Base-by-base conservation (phyloP, 495 filamentous ascomycete genomes). In the Penicillium steckii region DNA sequence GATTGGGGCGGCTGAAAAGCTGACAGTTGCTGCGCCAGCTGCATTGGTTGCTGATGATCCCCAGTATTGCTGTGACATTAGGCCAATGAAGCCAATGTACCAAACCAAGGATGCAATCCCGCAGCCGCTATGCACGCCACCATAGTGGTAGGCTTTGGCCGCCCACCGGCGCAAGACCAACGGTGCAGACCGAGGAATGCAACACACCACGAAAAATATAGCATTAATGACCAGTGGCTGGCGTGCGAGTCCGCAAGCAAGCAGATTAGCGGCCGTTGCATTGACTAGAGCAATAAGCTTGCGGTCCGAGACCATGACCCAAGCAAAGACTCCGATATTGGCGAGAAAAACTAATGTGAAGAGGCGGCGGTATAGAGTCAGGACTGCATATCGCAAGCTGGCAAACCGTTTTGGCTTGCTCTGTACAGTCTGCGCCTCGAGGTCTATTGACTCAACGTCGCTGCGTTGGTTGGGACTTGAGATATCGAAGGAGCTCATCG, bases 181-280 rank as follows among this genome's bases (percentile, higher is more conserved):
- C 0, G 89, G 88, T 25, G 80, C 78, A 4, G 73, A 80, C 42
- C 76, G 72, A 0, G 88, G 84, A 49, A 87, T 71, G 8, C 73
- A 77, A 50, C 72, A 76, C 50, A 82, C 85, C 24, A 85, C 55
- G 46, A 70, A 67, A 60, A 88, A 92, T 24, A 90, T 77, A 17
- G 78, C 58, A 66, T 94, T 94, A 59, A 94, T 80, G 13, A 90
- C 76, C 44, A 88, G 77, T 51, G 90, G 88, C 59, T 90, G 86
- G 4, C 89, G 83, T 56, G 88, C 85, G 23, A 89, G 64, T 32
- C 82, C 74, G n/a, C 78, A 74, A 10, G 71, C 71, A 1, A 75
- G 66, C 44, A 84, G 51, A 44, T 85, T 85, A 19, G 74, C 71
- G 4, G 81, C 73, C 0, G 71, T 62, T 15, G 80, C 81, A 51